Conservation (phyloP, 2,329 filamentous ascomycete species). For the Ceratocystis lukuohia region DNA sequence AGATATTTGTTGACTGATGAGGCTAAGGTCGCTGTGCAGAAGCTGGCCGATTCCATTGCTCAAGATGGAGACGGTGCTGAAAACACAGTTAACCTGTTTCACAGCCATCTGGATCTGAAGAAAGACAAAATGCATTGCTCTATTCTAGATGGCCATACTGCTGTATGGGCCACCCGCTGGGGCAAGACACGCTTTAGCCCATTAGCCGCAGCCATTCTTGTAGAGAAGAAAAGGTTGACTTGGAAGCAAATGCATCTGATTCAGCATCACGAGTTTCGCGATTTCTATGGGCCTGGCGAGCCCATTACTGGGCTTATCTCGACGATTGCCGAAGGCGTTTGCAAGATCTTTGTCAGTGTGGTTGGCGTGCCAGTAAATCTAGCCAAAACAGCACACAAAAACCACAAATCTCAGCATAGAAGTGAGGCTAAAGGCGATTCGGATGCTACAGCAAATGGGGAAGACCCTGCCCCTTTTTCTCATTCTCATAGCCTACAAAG, state of each 20-base stretch:
- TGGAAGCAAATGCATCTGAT: constrained; percentile 52
- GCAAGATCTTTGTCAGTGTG: constrained; percentile 15
- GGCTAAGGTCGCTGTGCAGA: constrained; percentile 41
- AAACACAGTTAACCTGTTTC: constrained; percentile 56
- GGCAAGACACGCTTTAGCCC: constrained; percentile 48
- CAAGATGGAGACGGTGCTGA: constrained; percentile 52
- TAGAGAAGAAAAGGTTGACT: constrained; percentile 45
- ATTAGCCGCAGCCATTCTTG: constrained; percentile 51
- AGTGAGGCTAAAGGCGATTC: not conserved
- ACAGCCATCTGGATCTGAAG: constrained; percentile 42
- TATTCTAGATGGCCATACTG: constrained; percentile 47
- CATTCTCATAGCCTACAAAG: not conserved
- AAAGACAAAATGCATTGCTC: constrained; percentile 50
- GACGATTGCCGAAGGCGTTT: constrained; percentile 10
- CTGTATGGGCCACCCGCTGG: constrained; percentile 52
- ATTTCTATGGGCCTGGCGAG: constrained; percentile 63
- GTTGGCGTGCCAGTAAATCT: constrained; percentile 46
- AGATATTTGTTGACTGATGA: constrained; percentile 50
- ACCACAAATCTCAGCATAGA: constrained; percentile 23
- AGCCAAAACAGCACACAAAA: constrained; percentile 42
- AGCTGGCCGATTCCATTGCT: constrained; percentile 48
- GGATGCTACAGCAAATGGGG: not conserved
- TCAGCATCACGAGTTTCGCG: constrained; percentile 60
- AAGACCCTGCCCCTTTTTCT: not conserved
- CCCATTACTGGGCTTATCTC: constrained; percentile 49